Evolutionary conservation across 495 filamentous ascomycete genomes (phyloP).

Genomic region (Aspergillus sclerotioniger): DNA sequence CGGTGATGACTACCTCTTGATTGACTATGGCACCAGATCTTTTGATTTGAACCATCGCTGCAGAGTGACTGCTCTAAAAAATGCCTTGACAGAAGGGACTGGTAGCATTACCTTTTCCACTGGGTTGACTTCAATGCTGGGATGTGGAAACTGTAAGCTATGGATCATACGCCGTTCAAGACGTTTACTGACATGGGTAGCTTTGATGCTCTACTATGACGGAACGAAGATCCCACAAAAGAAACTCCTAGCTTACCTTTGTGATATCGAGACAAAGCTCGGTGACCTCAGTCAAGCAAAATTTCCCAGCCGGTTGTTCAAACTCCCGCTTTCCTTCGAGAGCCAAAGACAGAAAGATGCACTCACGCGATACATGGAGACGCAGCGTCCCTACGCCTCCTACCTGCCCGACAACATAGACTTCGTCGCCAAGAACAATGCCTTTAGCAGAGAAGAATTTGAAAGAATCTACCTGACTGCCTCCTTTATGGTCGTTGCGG

Average conservation of each 20-base stretch:
- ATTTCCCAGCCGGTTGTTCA: slow-evolving; percentile 51
- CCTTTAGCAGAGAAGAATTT: slow-evolving; percentile 45
- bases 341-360: slow-evolving; percentile 47
- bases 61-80: slow-evolving; percentile 47
- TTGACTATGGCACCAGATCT: slow-evolving; percentile 51
- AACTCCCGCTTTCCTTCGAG: slow-evolving; percentile 55
- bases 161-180: background rate
- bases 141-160: slow-evolving; percentile 44
- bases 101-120: slow-evolving; percentile 33
- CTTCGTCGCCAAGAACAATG: slow-evolving; percentile 59
- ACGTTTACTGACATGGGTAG: slow-evolving; percentile 13
- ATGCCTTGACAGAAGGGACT: slow-evolving; percentile 31
- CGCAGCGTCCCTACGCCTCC: slow-evolving; percentile 55
- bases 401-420: slow-evolving; percentile 58
- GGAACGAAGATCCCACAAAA: slow-evolving; percentile 35
- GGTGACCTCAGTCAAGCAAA: slow-evolving; percentile 41
- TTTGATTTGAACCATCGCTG: slow-evolving; percentile 53
- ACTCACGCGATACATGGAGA: slow-evolving; percentile 55
- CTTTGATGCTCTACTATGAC: slow-evolving; percentile 50
- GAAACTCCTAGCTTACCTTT: slow-evolving; percentile 30
- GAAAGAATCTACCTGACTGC: slow-evolving; percentile 47
- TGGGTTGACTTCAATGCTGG: slow-evolving; percentile 45
- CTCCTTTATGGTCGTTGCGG: slow-evolving; percentile 50
- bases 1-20: slow-evolving; percentile 53
- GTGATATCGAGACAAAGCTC: slow-evolving; percentile 27